These are phyloP conservation scores for Ambrosia artemisiifolia DNA, from an alignment of 129 eudicot species.

Conservation along the genomic window DNA sequence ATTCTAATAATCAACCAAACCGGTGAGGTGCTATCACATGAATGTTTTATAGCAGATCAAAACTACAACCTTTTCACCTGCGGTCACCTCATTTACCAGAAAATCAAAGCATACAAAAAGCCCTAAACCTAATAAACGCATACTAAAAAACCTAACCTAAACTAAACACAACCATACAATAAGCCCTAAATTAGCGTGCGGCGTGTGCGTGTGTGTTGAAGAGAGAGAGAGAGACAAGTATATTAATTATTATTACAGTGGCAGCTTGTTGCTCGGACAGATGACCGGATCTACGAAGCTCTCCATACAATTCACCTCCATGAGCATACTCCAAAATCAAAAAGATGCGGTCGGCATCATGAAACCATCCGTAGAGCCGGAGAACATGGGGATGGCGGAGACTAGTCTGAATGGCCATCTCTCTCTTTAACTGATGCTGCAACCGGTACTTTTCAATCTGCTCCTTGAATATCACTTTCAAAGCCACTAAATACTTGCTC, in stretches of 20 bases:
- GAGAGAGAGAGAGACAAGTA: neutral
- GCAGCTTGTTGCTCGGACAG: conserved; percentile 38
- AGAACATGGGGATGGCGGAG: conserved; percentile 83
- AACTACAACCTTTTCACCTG: too few species aligned
- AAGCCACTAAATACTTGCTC: conserved; percentile 81
- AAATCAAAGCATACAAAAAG: too few species aligned
- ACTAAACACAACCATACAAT: too few species aligned
- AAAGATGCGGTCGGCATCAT: conserved; percentile 50
- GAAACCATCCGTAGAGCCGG: conserved; percentile 79
- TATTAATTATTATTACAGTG: conserved; percentile 18
- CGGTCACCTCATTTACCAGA: too few species aligned
- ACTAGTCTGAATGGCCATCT: conserved; percentile 71
- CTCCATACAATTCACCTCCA: conserved; percentile 76
- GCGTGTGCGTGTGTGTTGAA: neutral
- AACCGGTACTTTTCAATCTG: conserved; percentile 75
- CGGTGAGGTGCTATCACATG: too few species aligned
- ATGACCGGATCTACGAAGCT: conserved; percentile 30
- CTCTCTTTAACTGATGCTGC: conserved; percentile 81
- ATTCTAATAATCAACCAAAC: too few species aligned
- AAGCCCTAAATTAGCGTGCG: too few species aligned
- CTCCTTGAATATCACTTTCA: conserved; percentile 89
- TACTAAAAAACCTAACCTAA: too few species aligned
- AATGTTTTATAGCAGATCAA: too few species aligned
- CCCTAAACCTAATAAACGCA: too few species aligned
- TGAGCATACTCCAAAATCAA: conserved; percentile 88